A percentile compares a stretch with the other conserved stretches of the same genome.
Conservation (phyloP, 176 grass and related monocot genomes). For the Lolium perenne region DNA sequence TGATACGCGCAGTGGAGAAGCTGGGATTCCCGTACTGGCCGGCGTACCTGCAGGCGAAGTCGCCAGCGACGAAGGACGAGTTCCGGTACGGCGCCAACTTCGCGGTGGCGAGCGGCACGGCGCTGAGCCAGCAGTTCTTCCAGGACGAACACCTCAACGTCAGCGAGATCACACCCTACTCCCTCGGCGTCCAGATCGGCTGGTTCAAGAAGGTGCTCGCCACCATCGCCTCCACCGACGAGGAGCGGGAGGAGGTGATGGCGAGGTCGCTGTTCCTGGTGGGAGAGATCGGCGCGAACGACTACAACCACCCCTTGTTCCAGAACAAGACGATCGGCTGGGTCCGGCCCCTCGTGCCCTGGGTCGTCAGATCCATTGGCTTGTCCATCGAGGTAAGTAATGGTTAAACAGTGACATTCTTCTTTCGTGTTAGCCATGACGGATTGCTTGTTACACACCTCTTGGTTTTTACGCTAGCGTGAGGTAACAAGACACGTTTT, state of each 20-base stretch:
- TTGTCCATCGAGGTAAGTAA: constrained; percentile 17
- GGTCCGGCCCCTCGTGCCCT: constrained; percentile 48
- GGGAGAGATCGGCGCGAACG: constrained; percentile 74
- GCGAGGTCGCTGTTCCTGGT: constrained; percentile 62
- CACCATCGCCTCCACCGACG: constrained; percentile 31
- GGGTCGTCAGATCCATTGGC: constrained; percentile 42
- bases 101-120: constrained; percentile 74
- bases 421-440: too few relatives aligned
- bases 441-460: too few relatives aligned
- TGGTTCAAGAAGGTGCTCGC: constrained; percentile 69
- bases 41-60: constrained; percentile 60
- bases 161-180: constrained; percentile 53
- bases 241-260: constrained; percentile 51
- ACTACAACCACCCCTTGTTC: constrained; percentile 76
- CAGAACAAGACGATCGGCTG: constrained; percentile 42
- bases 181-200: constrained; percentile 63
- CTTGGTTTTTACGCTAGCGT: too few relatives aligned
- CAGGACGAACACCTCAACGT: constrained; percentile 49
- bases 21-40: constrained; percentile 51
- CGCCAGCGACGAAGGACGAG: constrained; percentile 34
- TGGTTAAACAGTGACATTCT: too few relatives aligned
- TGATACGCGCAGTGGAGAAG: constrained; percentile 47
- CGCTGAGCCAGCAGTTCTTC: constrained; percentile 65
- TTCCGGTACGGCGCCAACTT: constrained; percentile 78
- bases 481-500: too few relatives aligned